Evolutionary conservation across 2,329 filamentous ascomycete genomes (phyloP).

Genomic region (Fusarium sp.): DNA sequence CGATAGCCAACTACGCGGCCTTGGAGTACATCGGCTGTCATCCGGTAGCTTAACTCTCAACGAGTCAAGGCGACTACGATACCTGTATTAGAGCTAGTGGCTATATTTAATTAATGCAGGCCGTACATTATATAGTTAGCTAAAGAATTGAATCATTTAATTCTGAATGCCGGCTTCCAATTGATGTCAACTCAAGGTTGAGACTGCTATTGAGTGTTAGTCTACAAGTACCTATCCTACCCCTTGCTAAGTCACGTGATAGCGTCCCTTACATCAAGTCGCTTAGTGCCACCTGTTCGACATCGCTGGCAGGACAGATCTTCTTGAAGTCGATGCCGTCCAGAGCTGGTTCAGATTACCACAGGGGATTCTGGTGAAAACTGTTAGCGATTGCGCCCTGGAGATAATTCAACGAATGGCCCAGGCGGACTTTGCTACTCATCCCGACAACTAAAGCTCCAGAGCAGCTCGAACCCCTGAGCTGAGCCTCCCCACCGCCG

Average conservation of each 20-base stretch:
- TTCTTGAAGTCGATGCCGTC: conserved; percentile 49
- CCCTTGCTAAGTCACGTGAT: conserved; percentile 49
- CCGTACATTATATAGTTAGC: too few relatives aligned
- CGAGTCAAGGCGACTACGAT: not conserved
- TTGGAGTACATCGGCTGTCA: conserved; percentile 10
- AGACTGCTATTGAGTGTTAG: not conserved
- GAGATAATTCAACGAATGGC: conserved; percentile 46
- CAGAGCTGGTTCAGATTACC: conserved; percentile 45
- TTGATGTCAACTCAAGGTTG: not conserved
- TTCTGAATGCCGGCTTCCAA: not conserved
- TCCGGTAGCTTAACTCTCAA: not conserved
- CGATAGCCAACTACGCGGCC: conserved; percentile 10
- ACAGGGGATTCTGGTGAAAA: conserved; percentile 45
- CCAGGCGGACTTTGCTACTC: conserved; percentile 42
- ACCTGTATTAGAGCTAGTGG: too few relatives aligned
- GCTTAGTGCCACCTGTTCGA: conserved; percentile 57
- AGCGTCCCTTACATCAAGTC: conserved; percentile 19
- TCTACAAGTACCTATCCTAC: not conserved
- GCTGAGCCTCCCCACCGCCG: conserved; percentile 51
- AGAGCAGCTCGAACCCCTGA: conserved; percentile 41
- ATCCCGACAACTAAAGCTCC: conserved; percentile 38
- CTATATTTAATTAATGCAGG: not conserved
- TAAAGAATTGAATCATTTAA: not conserved
- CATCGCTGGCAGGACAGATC: conserved; percentile 52
- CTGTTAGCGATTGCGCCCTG: conserved; percentile 46